Percentiles rank a stretch among this genome's conserved stretches.
Evolutionary conservation across 1,139 yeast species (phyloP).

Genomic region (Candida sanyaensis): DNA sequence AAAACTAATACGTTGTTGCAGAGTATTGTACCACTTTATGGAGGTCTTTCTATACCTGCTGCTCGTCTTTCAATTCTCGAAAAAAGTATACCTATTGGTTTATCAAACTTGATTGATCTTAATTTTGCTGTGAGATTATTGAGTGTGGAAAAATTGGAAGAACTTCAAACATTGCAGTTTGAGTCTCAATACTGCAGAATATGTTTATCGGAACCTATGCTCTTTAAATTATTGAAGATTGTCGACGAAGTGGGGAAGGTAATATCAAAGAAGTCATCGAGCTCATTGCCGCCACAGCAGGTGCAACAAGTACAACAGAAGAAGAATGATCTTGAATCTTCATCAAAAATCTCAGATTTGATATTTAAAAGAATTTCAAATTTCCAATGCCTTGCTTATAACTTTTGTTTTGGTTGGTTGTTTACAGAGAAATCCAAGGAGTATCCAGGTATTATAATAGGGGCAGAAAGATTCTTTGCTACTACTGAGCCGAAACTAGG

Average conservation of each 20-base stretch:
- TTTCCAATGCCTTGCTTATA: conserved; percentile 61
- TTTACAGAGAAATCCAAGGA: conserved; percentile 47
- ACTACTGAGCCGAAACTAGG: conserved; percentile 64
- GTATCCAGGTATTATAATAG: conserved; percentile 71
- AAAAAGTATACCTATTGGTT: conserved; percentile 35
- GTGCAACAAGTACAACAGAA: background rate
- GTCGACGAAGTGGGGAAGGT: conserved; percentile 17
- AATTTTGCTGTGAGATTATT: conserved; percentile 38
- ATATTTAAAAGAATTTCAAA: conserved; percentile 44
- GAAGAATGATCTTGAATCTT: background rate
- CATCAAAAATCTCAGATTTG: background rate
- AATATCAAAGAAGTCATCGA: conserved; percentile 1
- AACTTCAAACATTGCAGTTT: conserved; percentile 50
- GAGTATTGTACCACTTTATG: conserved; percentile 30
- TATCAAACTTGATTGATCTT: conserved; percentile 50
- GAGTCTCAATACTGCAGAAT: conserved; percentile 60
- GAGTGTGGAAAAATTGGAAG: conserved; percentile 22
- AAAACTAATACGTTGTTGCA: background rate
- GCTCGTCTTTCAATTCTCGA: conserved; percentile 41
- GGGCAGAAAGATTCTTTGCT: conserved; percentile 71
- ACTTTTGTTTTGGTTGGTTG: conserved; percentile 78
- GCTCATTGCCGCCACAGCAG: background rate
- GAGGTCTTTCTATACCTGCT: conserved; percentile 43
- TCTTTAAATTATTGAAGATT: conserved; percentile 38
- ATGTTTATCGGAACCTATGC: conserved; percentile 54